Evolutionary conservation across 2,329 filamentous ascomycete species (phyloP), one percentile per base, ranked within the genome.

Genomic region (Hypoxylon sp.): DNA sequence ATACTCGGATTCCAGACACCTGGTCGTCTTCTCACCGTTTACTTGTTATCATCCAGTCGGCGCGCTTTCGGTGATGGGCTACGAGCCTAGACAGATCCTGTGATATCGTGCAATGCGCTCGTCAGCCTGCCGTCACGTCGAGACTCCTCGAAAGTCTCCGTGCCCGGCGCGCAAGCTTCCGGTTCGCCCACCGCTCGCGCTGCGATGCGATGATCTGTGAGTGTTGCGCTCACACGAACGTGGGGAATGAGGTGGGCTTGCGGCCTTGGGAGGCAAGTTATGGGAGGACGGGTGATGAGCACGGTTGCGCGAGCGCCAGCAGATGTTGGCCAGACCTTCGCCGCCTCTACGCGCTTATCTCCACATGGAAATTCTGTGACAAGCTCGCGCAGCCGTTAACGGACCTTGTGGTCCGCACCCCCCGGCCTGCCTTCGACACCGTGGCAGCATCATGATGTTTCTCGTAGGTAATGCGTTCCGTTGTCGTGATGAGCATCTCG

Each of bases 301-400:
- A 55, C 53, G 33, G 52, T 54, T 48, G 54, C 54, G 50, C 59
- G 42, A 38, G 10, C 53, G 55, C 53, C 56, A 60, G 56, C 48
- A 49, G 49, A 41, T 15, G 46, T 42, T 43, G 62, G 59, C 62
- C 56, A 62, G 62, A 58, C 59, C 53, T 37, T 58, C 23, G 9
- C 9, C 13, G 10, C 48, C 43, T 48, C 42, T 43, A 48, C 20
- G 53, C 59, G 56, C 47, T 58, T 58, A 58, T 57, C 62, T 65
- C 59, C 59, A 65, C 62, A 58, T 56, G 56, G 53, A 58, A 62
- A 62, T 60, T 63, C 56, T 54, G 58, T 65, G 59, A 60, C 62
- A 60, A 47, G 47, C 23, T 48, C 59, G 43, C 62, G 59, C 62
- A 65, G 62, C 62, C 62, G 62, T 65, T 65, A 65, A 65, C 62